Conservation (phyloP, 2,329 filamentous ascomycete genomes). For the Mariannaea sp. region DNA sequence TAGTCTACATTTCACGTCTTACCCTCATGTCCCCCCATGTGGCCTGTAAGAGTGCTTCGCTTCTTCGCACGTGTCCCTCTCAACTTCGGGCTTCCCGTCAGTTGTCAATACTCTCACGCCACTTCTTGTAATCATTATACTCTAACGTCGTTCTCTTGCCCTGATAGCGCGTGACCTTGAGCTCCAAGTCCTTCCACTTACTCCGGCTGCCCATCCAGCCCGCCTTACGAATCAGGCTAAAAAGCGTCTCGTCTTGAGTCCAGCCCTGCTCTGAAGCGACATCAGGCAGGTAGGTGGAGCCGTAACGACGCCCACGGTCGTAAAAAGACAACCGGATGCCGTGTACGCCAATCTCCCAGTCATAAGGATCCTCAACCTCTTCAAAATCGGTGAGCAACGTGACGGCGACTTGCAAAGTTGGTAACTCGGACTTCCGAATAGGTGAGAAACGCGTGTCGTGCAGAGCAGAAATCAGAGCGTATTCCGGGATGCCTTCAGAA, state of each 20-base stretch:
- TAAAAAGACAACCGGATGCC: constrained; percentile 86
- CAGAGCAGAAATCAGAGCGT: constrained; percentile 79
- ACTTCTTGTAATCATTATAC: constrained; percentile 78
- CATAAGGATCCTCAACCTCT: constrained; percentile 70
- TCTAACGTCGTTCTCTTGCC: constrained; percentile 75
- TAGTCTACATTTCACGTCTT: constrained; percentile 38
- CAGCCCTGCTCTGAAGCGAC: constrained; percentile 92
- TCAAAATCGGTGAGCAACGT: constrained; percentile 89
- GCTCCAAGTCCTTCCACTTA: constrained; percentile 77
- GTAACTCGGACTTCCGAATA: constrained; percentile 58
- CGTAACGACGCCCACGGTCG: constrained; percentile 73
- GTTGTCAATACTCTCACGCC: constrained; percentile 71
- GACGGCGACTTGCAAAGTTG: constrained; percentile 66
- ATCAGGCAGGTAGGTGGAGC: constrained; percentile 90
- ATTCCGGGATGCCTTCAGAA: constrained; percentile 72
- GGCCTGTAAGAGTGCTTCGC: constrained; percentile 2
- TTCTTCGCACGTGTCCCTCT: neutral
- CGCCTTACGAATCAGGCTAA: constrained; percentile 91
- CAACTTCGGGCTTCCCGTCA: constrained; percentile 4
- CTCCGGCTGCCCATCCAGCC: constrained; percentile 85
- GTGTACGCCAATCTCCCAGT: constrained; percentile 87
- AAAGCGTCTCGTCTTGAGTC: constrained; percentile 88
- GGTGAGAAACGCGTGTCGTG: constrained; percentile 67
- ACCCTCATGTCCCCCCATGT: constrained; percentile 15
- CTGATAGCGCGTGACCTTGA: constrained; percentile 84